phyloP scores from a whole-genome alignment of 768 basidiomycete genomes.

The Xerocomellus chrysenteron region DNA sequence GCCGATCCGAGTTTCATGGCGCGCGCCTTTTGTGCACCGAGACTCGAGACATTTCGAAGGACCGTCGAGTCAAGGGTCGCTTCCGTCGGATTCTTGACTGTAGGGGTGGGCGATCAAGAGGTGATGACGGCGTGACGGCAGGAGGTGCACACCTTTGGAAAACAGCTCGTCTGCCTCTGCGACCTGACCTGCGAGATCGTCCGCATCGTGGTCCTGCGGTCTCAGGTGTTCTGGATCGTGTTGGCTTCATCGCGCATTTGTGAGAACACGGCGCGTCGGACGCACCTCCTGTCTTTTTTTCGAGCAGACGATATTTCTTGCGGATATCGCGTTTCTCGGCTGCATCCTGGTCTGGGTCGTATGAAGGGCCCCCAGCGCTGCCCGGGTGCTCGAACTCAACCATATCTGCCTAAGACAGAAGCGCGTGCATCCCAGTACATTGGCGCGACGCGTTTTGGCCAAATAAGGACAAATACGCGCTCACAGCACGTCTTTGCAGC shows the following conservation, averaged over 20 bases:
- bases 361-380: slow-evolving; percentile 41
- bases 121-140: slow-evolving; percentile 1
- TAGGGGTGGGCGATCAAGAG: not conserved
- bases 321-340: slow-evolving; percentile 75
- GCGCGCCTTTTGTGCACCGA: slow-evolving; percentile 85
- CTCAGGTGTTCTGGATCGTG: slow-evolving; percentile 43
- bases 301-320: slow-evolving; percentile 67
- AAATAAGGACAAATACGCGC: slow-evolving; percentile 23
- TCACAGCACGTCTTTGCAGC: not conserved
- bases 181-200: slow-evolving; percentile 55
- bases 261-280: slow-evolving; percentile 4
- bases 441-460: slow-evolving; percentile 22
- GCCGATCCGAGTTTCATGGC: slow-evolving; percentile 86
- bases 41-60: slow-evolving; percentile 71
- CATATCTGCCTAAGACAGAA: slow-evolving; percentile 14
- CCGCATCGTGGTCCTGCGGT: slow-evolving; percentile 55
- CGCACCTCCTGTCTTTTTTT: slow-evolving; percentile 63
- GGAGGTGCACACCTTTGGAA: slow-evolving; percentile 48
- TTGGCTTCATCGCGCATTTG: not conserved
- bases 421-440: slow-evolving; percentile 12
- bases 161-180: slow-evolving; percentile 61
- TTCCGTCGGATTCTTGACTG: slow-evolving; percentile 81
- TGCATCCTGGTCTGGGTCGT: slow-evolving; percentile 84
- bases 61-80: slow-evolving; percentile 88
- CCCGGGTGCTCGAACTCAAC: slow-evolving; percentile 8